These are phyloP conservation scores for Gentiana dahurica DNA, from an alignment of 257 asterid species.

Conservation along the genomic window DNA sequence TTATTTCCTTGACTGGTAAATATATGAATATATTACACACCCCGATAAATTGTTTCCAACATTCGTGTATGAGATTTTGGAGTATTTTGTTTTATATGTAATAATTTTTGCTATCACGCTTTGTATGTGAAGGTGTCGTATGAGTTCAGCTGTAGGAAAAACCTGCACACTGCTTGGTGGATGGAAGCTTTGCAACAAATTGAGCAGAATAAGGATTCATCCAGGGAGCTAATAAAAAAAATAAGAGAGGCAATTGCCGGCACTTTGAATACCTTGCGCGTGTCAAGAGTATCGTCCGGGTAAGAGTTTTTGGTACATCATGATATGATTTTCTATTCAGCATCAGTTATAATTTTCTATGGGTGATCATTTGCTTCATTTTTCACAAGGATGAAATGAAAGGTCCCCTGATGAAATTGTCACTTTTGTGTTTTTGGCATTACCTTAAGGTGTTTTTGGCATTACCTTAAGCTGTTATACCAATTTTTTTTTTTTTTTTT, in stretches of 20 bases:
- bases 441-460: too few species aligned
- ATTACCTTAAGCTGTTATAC: neutral
- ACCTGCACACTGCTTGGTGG: conserved; percentile 71
- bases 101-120: conserved; percentile 1
- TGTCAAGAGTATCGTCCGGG: conserved; percentile 65
- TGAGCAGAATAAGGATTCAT: conserved; percentile 63
- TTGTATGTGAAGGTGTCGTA: conserved; percentile 42
- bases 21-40: too few species aligned
- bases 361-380: too few species aligned
- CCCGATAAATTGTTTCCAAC: too few species aligned
- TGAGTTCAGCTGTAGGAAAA: conserved; percentile 40
- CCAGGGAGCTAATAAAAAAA: conserved; percentile 51
- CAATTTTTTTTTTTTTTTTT: neutral
- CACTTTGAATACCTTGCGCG: conserved; percentile 36
- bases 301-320: conserved; percentile 26
- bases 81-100: neutral
- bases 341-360: neutral
- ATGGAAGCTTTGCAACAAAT: conserved; percentile 71
- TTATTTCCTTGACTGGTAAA: too few species aligned
- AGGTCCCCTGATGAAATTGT: too few species aligned
- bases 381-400: too few species aligned
- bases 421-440: neutral
- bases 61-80: too few species aligned
- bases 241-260: conserved; percentile 75
- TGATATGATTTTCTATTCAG: neutral